Evolutionary conservation across 768 basidiomycete genomes (phyloP).

Genomic region (Termitomyces sp.): DNA sequence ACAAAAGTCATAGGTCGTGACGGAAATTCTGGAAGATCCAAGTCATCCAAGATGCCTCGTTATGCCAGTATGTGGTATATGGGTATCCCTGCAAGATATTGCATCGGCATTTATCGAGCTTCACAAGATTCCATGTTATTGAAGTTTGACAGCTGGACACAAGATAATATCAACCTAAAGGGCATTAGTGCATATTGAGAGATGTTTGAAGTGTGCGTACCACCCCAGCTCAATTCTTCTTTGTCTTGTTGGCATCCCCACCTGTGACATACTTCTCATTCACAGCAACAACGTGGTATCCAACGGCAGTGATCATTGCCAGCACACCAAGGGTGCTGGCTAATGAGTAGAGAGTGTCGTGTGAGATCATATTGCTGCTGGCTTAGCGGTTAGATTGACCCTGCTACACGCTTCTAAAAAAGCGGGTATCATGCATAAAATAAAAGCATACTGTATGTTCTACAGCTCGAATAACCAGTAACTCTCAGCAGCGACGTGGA

Average conservation of each 20-base stretch:
- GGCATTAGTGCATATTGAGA: not conserved
- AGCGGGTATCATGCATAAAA: not conserved
- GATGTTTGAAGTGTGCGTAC: not conserved
- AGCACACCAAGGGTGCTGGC: conserved; percentile 81
- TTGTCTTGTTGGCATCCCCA: conserved; percentile 21
- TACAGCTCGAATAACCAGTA: not conserved
- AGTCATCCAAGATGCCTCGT: not conserved
- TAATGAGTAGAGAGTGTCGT: conserved; percentile 76
- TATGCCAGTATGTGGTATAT: not conserved
- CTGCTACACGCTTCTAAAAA: not conserved
- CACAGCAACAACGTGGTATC: conserved; percentile 88
- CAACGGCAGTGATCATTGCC: conserved; percentile 85
- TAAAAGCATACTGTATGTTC: not conserved
- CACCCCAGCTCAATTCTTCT: conserved; percentile 13
- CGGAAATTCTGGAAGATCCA: not conserved
- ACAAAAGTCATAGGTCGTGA: not conserved
- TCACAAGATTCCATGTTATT: not conserved
- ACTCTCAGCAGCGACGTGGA: conserved; percentile 5
- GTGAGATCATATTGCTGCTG: conserved; percentile 61
- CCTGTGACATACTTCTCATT: conserved; percentile 50
- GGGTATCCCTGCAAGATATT: not conserved
- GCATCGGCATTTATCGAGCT: not conserved
- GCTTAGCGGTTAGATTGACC: conserved; percentile 2
- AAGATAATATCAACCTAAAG: no score
- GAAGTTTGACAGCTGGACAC: not conserved